Base-by-base conservation (phyloP, 192 early-diverging fungal genomes). In the Funneliformis geosporum region DNA sequence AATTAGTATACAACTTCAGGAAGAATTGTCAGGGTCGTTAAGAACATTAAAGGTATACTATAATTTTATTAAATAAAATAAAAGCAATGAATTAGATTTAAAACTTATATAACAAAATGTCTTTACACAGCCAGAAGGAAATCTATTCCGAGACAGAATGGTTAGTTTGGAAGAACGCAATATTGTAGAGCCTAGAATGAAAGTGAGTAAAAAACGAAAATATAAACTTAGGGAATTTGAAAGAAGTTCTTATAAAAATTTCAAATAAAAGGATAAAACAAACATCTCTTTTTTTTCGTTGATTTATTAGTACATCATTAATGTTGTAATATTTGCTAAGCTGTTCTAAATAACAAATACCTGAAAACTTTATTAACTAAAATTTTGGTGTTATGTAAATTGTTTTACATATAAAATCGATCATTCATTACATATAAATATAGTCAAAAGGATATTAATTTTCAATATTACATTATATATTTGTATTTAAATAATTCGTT, bases 41-140 rank as follows among this genome's bases (percentile, higher is more conserved):
- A 28, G 43, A 47, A 23, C 8, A 12, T 74, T 70, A 16, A 64
- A 66, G 27, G 72, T 83, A n/a, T 80, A 23, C 44, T 16, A 39
- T 28, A 42, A 38, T 75, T 38, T 72, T 21, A 46, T 71, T 5
- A 10, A 50, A 8, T n/a, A 18, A 44, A 18, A 39, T 42, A 8
- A 1, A 9, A 25, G 28, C 61, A 25, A 47, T 5, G 7, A 21
- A 25, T 14, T 21, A 21, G 40, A 4, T 39, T 27, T 42, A 21
- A 25, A 25, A 1, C 8, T 62, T 62, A 38, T 40, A 91, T 75
- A 84, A 83, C 12, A 67, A 89, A 72, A 81, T 88, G 69, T 60
- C 72, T 33, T 75, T 87, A 46, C 25, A 70, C 85, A 91, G 84
- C 90, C 90, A 21, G 90, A 91, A 81, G 90, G 90, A 23, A 91